Base-by-base conservation (phyloP, 192 early-diverging fungal species). In the Coemansia sp. region DNA sequence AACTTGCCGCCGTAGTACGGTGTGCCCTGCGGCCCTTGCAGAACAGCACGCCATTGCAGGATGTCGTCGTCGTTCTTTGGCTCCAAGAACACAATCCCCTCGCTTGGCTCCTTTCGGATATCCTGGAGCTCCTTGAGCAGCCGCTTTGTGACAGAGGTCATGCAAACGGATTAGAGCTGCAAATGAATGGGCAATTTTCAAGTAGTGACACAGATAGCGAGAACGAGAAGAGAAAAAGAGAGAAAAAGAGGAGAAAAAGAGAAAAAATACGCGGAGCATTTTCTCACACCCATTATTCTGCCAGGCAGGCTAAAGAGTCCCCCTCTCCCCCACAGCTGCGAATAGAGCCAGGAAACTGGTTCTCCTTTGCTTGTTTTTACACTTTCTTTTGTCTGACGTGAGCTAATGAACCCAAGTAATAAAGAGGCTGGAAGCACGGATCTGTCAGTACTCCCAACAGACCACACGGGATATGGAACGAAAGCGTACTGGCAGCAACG, bases 401-500 rank as follows among this genome's bases (percentile, higher is more conserved):
- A 26, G 2, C 16, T 10, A 26, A 53, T 53, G 51, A 8, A 26
- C 10, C 51, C 9, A 15, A 43, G 24, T 5, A 68, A 61, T 5
- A 43, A 12, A 63, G 26, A 43, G 34, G 6, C n/a, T 8, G 2
- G 30, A 63, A 76, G 68, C 79, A 82, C 67, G 14, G 71, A 82
- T 48, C 74, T 82, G 45, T 11, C 30, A 11, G 79, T 82, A 15
- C 76, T 92, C 21, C 89, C 90, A 15, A 79, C 81, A n/a, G 81
- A 86, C 62, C 89, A 89, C 41, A 85, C 85, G 39, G 88, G 87
- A 46, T 95, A 93, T 70, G 91, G 87, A 26, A 89, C 87, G 49
- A 75, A 85, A 56, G 86, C 89, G 63, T 95, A 93, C 81, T 95
- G 93, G 93, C 89, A 93, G 48, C 76, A 84, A 72, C 85, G 85